A percentile compares a stretch with the other conserved stretches of the same genome.
Evolutionary conservation across 805 yeast species (phyloP).

Genomic region (Debaryomyces hansenii): DNA sequence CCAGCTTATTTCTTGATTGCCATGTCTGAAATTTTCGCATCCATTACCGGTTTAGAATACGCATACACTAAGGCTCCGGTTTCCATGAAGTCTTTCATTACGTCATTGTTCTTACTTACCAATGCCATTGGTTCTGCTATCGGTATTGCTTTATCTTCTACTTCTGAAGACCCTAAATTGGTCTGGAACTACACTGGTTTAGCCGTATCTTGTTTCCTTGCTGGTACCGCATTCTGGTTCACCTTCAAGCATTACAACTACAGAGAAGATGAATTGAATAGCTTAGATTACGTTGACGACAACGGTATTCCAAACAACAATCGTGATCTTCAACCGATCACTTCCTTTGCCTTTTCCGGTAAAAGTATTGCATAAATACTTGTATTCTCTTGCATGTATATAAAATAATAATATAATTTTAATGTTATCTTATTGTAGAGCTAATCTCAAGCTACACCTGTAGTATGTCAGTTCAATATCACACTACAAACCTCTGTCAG

Average conservation of each 20-base stretch:
- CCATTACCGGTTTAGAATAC: slow-evolving; percentile 79
- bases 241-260: slow-evolving; percentile 54
- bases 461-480: too few species aligned
- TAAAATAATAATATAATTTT: background rate
- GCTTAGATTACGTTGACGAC: slow-evolving; percentile 39
- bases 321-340: slow-evolving; percentile 14
- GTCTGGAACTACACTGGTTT: slow-evolving; percentile 69
- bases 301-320: slow-evolving; percentile 5
- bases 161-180: slow-evolving; percentile 67
- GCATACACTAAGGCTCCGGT: slow-evolving; percentile 83
- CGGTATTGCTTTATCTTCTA: slow-evolving; percentile 70
- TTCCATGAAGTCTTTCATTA: slow-evolving; percentile 62
- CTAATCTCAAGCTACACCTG: too few species aligned
- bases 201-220: slow-evolving; percentile 55
- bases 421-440: background rate
- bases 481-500: too few species aligned
- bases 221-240: slow-evolving; percentile 64
- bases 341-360: slow-evolving; percentile 16
- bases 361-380: slow-evolving; percentile 12
- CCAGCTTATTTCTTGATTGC: slow-evolving; percentile 75
- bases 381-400: background rate
- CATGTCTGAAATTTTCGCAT: slow-evolving; percentile 74
- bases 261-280: slow-evolving; percentile 58
- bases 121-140: slow-evolving; percentile 78
- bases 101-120: slow-evolving; percentile 66